Percentiles rank a stretch among this genome's conserved stretches.
phyloP scores from a whole-genome alignment of 2,329 filamentous ascomycete genomes.

The Thelonectria rubi region DNA sequence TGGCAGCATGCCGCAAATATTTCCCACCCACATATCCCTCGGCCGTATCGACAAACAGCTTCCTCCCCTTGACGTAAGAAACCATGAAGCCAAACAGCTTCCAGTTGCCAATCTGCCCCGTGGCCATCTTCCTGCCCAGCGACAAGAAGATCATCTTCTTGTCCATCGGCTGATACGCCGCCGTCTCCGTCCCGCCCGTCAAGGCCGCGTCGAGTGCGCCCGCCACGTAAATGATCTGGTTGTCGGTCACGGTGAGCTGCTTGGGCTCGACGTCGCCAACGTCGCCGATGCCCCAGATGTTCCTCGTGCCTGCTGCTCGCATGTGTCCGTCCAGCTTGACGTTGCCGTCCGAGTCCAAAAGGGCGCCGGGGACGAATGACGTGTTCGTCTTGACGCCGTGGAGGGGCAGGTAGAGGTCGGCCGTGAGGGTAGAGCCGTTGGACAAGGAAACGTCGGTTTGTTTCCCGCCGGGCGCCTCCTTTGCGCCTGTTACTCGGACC shows the following conservation, averaged over 20 bases:
- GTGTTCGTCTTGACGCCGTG: slow-evolving; percentile 55
- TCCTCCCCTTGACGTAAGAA: slow-evolving; percentile 46
- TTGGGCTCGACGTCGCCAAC: slow-evolving; percentile 52
- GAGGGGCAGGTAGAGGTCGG: slow-evolving; percentile 56
- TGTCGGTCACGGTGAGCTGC: slow-evolving; percentile 46
- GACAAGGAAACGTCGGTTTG: slow-evolving; percentile 43
- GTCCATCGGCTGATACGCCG: slow-evolving; percentile 33
- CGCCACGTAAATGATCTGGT: slow-evolving; percentile 46
- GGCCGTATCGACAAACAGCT: slow-evolving; percentile 46
- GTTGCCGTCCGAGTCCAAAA: slow-evolving; percentile 47
- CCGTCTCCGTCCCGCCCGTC: slow-evolving; percentile 20
- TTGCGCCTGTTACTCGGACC: slow-evolving; percentile 44
- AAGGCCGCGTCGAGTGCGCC: slow-evolving; percentile 43
- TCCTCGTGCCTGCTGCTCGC: slow-evolving; percentile 44
- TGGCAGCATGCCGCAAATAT: slow-evolving; percentile 40
- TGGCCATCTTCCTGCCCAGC: slow-evolving; percentile 41
- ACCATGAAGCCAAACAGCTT: slow-evolving; percentile 46
- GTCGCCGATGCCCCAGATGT: slow-evolving; percentile 56
- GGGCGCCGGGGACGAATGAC: slow-evolving; percentile 47
- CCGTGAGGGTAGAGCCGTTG: slow-evolving; percentile 41
- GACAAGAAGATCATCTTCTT: slow-evolving; percentile 46
- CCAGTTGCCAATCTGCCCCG: slow-evolving; percentile 48
- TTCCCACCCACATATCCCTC: slow-evolving; percentile 44
- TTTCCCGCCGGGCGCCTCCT: slow-evolving; percentile 16
- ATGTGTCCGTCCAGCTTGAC: slow-evolving; percentile 48